Evolutionary conservation across 805 yeast genomes (phyloP), one percentile per base, ranked within the genome.

Genomic region (Clavispora santaluciae): DNA sequence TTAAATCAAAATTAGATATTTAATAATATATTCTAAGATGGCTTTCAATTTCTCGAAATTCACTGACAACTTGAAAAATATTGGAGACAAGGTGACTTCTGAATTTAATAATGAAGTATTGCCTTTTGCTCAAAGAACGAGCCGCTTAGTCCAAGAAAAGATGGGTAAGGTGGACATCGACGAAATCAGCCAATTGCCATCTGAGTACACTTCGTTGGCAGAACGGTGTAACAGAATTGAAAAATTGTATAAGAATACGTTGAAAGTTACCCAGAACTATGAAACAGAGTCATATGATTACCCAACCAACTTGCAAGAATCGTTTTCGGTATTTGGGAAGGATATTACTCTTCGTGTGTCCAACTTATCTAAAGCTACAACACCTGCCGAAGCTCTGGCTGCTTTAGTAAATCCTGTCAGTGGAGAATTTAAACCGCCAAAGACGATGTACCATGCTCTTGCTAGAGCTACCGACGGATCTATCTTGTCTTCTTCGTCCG

Each of bases 271-370:
- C 12, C 55, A 75, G 33, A 73, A 71, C 42, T 86, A 83, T 63
- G 90, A 83, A 55, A 75, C 68, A 50, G 95, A 86, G 63, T 75
- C 84, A 37, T 87, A 86, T 63, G 95, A 86, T 63, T 86, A 86
- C 60, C 95, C 95, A 8, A 76, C 79, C 41, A 81, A 82, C 53
- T 68, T 81, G 49, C 76, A 76, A 53, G 95, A 87, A 57, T 79
- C 89, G n/a, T 76, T 86, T 48, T 72, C 74, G 37, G 90, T 83
- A 47, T 74, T 85, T 44, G 81, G 88, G 39, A 80, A 80, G 63
- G 75, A 74, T 49, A 72, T 86, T 45, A 70, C 81, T 38, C 70
- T 73, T 40, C 77, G 86, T 51, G 82, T 86, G 36, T 70, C 75
- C 43, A 84, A 79, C 45, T 70, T 86, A 45, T 76, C 89, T 13